These are phyloP conservation scores for Glutinoglossum americanum DNA, from an alignment of 495 filamentous ascomycete species.

Conservation along the genomic window DNA sequence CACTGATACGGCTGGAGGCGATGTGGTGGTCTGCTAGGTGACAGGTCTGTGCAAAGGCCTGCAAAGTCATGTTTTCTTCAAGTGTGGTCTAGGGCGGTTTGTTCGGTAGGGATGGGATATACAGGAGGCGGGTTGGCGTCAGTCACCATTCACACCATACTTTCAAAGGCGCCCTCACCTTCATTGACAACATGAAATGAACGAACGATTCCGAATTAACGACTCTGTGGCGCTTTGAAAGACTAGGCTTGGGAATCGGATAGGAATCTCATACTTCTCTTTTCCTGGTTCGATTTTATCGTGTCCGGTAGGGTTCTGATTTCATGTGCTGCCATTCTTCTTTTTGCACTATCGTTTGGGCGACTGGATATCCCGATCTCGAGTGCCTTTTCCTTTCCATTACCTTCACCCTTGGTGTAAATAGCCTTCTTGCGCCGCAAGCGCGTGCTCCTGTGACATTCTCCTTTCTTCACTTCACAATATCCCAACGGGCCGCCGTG, in stretches of 20 bases:
- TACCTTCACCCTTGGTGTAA: neutral
- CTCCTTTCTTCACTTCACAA: too few relatives aligned
- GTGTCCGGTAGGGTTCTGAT: too few relatives aligned
- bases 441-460: neutral
- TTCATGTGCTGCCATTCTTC: too few relatives aligned
- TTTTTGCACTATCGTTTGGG: neutral
- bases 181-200: neutral
- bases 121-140: neutral
- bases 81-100: too few relatives aligned
- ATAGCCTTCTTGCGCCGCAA: neutral
- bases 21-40: slow-evolving; percentile 3
- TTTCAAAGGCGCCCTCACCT: too few relatives aligned
- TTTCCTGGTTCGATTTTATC: neutral
- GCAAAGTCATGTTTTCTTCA: neutral
- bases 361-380: neutral
- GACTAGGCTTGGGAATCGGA: neutral
- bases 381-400: neutral
- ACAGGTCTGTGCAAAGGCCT: neutral
- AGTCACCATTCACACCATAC: too few relatives aligned
- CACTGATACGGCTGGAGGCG: neutral
- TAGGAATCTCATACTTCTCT: neutral
- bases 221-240: neutral
- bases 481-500: too few relatives aligned
- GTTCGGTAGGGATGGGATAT: too few relatives aligned
- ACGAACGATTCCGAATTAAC: neutral